These are phyloP conservation scores for Lasiosphaeria miniovina DNA, from an alignment of 495 filamentous ascomycete species.

Conservation along the genomic window DNA sequence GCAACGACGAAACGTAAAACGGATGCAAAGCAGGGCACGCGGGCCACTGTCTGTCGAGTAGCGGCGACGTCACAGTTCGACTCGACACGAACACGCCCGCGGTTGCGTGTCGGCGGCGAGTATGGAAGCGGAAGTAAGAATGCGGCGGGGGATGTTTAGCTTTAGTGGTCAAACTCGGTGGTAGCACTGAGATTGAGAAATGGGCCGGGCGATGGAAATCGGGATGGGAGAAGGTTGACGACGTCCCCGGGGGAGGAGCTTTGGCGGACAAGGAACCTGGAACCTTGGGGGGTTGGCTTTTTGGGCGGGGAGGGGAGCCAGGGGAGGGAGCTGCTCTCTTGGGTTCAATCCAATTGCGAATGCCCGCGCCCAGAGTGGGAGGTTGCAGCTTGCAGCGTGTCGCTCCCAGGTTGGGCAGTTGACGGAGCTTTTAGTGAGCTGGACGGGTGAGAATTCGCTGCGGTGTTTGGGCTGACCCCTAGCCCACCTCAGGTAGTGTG, in stretches of 20 bases:
- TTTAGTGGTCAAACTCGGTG: no score
- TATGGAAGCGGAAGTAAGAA: neutral
- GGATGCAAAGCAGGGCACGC: neutral
- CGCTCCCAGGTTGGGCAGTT: slow-evolving; percentile 29
- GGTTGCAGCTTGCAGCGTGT: slow-evolving; percentile 17
- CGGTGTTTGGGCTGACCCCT: slow-evolving; percentile 14
- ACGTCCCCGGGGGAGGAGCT: neutral
- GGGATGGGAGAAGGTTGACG: neutral
- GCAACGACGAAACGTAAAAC: neutral
- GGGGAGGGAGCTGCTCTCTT: slow-evolving; percentile 10
- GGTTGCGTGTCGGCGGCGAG: neutral
- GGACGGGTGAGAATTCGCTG: slow-evolving; percentile 12
- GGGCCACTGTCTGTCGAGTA: no score
- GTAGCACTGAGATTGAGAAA: no score
- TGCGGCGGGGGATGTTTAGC: neutral
- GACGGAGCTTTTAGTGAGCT: slow-evolving; percentile 12
- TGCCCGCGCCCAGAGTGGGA: no score
- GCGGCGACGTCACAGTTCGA: neutral
- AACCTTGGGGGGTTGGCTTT: slow-evolving; percentile 20
- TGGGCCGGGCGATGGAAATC: slow-evolving; percentile 2
- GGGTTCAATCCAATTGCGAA: neutral
- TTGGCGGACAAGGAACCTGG: slow-evolving; percentile 17
- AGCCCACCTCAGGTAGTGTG: no score
- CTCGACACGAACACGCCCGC: neutral
- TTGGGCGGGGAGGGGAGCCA: slow-evolving; percentile 10